Conservation (phyloP, 2,329 filamentous ascomycete species). For the Hypoxylon sp. region DNA sequence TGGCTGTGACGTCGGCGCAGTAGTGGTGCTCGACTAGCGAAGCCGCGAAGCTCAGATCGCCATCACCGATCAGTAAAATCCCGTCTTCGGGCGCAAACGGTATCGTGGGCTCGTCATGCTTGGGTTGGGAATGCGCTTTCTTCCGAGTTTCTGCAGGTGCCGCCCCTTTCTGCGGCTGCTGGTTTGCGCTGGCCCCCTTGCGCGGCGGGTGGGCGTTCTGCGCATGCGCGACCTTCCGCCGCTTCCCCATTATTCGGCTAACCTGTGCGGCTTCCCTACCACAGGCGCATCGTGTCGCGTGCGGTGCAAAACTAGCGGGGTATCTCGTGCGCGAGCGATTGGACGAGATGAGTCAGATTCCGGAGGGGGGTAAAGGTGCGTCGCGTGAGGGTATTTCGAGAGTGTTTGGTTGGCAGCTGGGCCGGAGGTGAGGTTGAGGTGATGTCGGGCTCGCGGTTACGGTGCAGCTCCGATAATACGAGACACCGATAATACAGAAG, state of each 20-base stretch:
- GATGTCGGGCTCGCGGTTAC: constrained; percentile 23
- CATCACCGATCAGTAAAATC: constrained; percentile 83
- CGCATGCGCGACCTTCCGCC: constrained; percentile 49
- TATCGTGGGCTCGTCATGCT: constrained; percentile 64
- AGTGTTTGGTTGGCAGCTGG: constrained; percentile 9
- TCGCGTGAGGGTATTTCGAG: constrained; percentile 8
- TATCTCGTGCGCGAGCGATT: constrained; percentile 1
- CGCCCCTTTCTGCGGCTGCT: constrained; percentile 17
- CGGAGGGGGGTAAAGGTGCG: constrained; percentile 3
- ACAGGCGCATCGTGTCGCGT: constrained; percentile 43
- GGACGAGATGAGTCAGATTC: not conserved
- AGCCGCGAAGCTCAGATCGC: constrained; percentile 81
- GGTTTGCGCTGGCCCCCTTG: constrained; percentile 17
- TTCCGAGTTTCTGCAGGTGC: constrained; percentile 17
- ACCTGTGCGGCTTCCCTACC: constrained; percentile 19
- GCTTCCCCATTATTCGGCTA: constrained; percentile 60
- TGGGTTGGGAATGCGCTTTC: constrained; percentile 41
- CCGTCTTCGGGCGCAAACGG: constrained; percentile 75
- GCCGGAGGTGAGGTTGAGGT: constrained; percentile 25
- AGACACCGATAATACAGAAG: too few relatives aligned
- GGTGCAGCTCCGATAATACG: constrained; percentile 11
- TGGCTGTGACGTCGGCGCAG: constrained; percentile 75
- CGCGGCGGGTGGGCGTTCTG: constrained; percentile 37
- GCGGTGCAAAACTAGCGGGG: constrained; percentile 6
- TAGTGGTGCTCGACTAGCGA: constrained; percentile 74